Percentiles rank a stretch among this genome's conserved stretches.
Evolutionary conservation across 2,329 filamentous ascomycete genomes (phyloP).

Genomic region (Cordyceps javanica): DNA sequence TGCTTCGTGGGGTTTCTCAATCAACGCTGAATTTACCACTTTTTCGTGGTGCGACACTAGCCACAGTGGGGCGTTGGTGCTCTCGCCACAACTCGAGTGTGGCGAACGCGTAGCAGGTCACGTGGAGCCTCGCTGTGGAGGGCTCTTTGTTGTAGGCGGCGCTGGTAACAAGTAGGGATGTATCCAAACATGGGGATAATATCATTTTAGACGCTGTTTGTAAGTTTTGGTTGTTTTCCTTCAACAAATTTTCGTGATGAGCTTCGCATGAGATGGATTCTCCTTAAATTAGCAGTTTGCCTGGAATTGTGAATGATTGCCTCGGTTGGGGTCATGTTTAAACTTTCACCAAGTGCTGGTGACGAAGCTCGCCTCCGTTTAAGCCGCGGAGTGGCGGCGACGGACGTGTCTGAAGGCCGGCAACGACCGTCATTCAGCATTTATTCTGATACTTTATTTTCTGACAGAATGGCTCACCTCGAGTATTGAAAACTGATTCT

Average conservation of each 20-base stretch:
- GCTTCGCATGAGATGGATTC: too few relatives aligned
- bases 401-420: not conserved
- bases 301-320: too few relatives aligned
- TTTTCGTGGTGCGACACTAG: conserved; percentile 35
- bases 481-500: too few relatives aligned
- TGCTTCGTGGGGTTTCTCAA: conserved; percentile 33
- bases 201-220: too few relatives aligned
- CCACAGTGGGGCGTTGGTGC: conserved; percentile 25
- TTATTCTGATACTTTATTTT: not conserved
- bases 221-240: too few relatives aligned
- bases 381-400: not conserved
- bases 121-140: not conserved
- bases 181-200: too few relatives aligned
- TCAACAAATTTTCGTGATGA: too few relatives aligned
- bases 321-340: not conserved
- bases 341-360: not conserved
- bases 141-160: not conserved
- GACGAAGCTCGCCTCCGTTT: not conserved
- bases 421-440: not conserved
- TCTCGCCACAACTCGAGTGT: conserved; percentile 9
- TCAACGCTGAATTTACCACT: conserved; percentile 32
- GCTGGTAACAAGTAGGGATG: too few relatives aligned
- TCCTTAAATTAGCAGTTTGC: too few relatives aligned
- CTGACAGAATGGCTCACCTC: too few relatives aligned
- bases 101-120: conserved; percentile 18